Evolutionary conservation across 257 asterid genomes (phyloP), one percentile per base, ranked within the genome.

Genomic region (Ilex asprella): DNA sequence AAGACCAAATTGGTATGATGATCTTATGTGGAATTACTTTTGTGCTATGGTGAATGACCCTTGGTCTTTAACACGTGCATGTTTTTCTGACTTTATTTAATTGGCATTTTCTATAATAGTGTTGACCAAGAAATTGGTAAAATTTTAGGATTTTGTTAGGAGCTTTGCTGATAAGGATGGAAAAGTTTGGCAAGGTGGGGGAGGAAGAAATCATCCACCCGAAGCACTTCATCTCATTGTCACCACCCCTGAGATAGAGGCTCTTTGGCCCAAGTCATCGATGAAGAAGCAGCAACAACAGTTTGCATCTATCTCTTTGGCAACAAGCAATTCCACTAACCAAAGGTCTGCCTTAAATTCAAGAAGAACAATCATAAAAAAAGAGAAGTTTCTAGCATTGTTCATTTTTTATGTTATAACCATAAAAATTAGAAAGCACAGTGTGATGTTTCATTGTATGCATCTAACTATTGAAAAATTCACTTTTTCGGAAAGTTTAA

Each of bases 201-300:
- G 92, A 67, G 97, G 99, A 58, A 78, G 97, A 70, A 93, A 93
- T 74, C 97, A 96, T 65, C 99, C 99, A 41, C 96, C 96, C 0
- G 97, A 90, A 69, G 94, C 97, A 6, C 92, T 96, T 27, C 99
- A 89, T 67, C 99, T 89, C 10, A 96, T 90, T 62, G 71, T 68
- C 61, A 93, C 99, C 32, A 93, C 99, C 29, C 96, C 94, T 0
- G 97, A 93, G 59, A 93, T 93, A 12, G 99, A 93, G 67, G 59
- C 92, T 15, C 87, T 93, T 59, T 91, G 97, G 31, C 99, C 99
- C 31, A 93, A 93, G 69, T 93, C 97, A 12, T 97, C 99, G 0
- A 93, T 89, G 99, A 93, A 89, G 78, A 89, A 89, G 73, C 97
- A 89, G 73, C 94, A 80, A 80, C 85, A 83, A 63, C 95, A 88